Base-by-base conservation (phyloP, 164 flowering plant species). In the Magnolia sinica region DNA sequence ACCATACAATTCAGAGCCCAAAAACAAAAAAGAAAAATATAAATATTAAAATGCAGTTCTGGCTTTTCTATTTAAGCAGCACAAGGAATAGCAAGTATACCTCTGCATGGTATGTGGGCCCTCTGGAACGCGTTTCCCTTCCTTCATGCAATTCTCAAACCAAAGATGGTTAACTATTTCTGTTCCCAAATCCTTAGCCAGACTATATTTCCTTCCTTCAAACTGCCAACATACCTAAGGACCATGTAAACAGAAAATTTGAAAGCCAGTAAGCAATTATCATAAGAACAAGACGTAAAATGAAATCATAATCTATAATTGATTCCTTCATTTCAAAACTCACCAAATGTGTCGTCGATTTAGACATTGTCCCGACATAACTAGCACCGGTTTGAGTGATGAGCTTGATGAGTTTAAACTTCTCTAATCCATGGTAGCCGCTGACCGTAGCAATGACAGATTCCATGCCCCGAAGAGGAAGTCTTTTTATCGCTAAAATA, bases 321-420 rank as follows among this genome's bases (percentile, higher is more conserved):
- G 6, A 55, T 55, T 11, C 18, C 61, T 55, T 55, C 61, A 55
- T 27, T 1, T 24, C 24, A 72, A 55, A 72, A 78, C 90, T 58
- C 50, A 94, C 99, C 94, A 94, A 79, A 82, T 96, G 99, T 0
- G 99, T 94, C 1, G 77, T 82, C 0, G 94, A 90, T 63, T 76
- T 84, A 0, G 91, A 80, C 95, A 93, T 78, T 8, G 82, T 65
- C 22, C 99, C 99, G 0, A 94, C 93, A 72, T 90, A 94, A 73
- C 81, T 90, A n/a, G 96, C 99, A 2, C 99, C 99, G 4, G 93
- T 65, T 24, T 83, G 83, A 63, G 86, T 77, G 19, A 96, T 94
- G 73, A 96, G 86, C 82, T 92, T 93, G 79, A 96, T 96, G 77
- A 96, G 94, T 50, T 92, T 87, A 79, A 94, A 91, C 70, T 97